Evolutionary conservation across 2,329 filamentous ascomycete genomes (phyloP), one percentile per base, ranked within the genome.

Genomic region (Knufia petricola): DNA sequence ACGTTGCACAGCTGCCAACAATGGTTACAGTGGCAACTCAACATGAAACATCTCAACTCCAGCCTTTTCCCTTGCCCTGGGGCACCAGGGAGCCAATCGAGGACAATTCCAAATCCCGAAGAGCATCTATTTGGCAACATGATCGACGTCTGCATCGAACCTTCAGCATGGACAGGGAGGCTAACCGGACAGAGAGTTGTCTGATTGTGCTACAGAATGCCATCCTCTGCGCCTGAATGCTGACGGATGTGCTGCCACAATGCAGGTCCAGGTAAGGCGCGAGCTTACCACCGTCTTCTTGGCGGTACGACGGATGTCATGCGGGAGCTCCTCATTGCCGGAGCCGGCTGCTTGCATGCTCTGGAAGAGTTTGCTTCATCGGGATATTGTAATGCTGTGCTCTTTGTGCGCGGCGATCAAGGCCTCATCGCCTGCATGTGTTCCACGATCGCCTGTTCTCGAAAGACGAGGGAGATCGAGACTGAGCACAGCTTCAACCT

Each of bases 221-320:
- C 23, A 12, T 21, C 19, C 30, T 21, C 10, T 36, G 42, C 15
- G 10, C 49, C 10, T 41, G 37, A 48, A 48, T 34, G 45, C 50
- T 41, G 24, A 48, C 46, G 46, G 46, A 48, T 46, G 41, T 50
- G 44, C 44, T 54, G 52, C 52, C 50, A 51, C 52, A 51, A 48
- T 43, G 51, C 55, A 55, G 55, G 53, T 53, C 50, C 36, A 40
- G 21, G 38, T 10, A 50, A 38, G 24, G 31, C 49, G 28, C 15
- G 13, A 32, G 17, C 26, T 10, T n/a, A 24, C 42, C n/a, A 13
- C 12, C n/a, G 24, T 15, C 3, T 42, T 13, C 20, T 26, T 15
- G 3, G 6, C 8, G 24, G 28, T n/a, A 21, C 32, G 13, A 26
- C 21, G 15, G 19, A 15, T 13, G 39, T 42, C 15, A 21, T 28